These are phyloP conservation scores for Suillus tomentosus DNA, from an alignment of 768 basidiomycete species.

Conservation along the genomic window DNA sequence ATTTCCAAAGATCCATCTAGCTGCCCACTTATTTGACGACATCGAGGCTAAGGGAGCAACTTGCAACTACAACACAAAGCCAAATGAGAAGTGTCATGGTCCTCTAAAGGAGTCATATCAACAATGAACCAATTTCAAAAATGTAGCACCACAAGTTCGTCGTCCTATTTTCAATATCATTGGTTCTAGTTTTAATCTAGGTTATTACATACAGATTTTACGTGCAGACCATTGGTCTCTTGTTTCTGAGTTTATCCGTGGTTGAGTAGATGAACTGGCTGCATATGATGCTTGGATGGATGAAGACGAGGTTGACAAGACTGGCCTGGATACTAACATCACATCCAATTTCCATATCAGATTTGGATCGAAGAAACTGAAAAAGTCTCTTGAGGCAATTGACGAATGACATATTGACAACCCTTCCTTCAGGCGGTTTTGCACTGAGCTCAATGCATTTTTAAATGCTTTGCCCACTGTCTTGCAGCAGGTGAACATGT, in stretches of 20 bases:
- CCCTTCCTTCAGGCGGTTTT: background rate
- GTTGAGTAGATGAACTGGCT: slow-evolving; percentile 7
- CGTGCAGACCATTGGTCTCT: slow-evolving; percentile 7
- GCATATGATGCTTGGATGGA: slow-evolving; percentile 18
- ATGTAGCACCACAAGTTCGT: too few species aligned
- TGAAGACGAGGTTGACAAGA: background rate
- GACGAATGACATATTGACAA: background rate
- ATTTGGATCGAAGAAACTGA: background rate
- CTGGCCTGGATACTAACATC: background rate
- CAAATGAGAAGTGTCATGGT: too few species aligned
- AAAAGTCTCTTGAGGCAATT: background rate
- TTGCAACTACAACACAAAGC: too few species aligned
- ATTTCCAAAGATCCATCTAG: too few species aligned
- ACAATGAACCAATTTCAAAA: too few species aligned
- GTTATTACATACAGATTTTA: slow-evolving; percentile 9
- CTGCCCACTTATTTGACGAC: too few species aligned
- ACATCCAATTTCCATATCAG: background rate
- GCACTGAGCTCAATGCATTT: background rate
- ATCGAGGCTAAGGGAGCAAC: too few species aligned
- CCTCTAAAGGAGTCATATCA: too few species aligned
- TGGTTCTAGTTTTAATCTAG: background rate
- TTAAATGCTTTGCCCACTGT: background rate
- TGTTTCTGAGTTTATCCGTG: slow-evolving; percentile 12
- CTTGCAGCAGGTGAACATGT: background rate
- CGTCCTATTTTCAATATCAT: background rate